A percentile compares a stretch with the other conserved stretches of the same genome.
Conservation (phyloP, 768 basidiomycete species). For the Mycena polygramma region DNA sequence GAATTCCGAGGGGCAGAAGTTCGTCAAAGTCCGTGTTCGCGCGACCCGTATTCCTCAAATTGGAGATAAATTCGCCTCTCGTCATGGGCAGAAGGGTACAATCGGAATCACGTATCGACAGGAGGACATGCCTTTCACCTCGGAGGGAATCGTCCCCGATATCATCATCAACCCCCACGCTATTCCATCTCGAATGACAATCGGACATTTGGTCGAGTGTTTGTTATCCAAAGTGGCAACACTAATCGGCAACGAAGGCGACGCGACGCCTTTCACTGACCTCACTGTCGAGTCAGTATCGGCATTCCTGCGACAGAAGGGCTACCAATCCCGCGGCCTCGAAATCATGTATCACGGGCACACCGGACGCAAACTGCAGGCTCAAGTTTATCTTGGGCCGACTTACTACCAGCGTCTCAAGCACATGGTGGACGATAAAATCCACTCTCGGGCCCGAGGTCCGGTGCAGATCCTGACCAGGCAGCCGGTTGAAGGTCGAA, state of each 20-base stretch:
- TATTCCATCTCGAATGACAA: slow-evolving; percentile 99
- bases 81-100: slow-evolving; percentile 99
- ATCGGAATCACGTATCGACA: slow-evolving; percentile 99
- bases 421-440: slow-evolving; percentile 99
- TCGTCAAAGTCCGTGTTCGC: slow-evolving; percentile 97
- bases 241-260: slow-evolving; percentile 95
- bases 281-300: slow-evolving; percentile 99
- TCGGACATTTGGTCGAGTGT: slow-evolving; percentile 99
- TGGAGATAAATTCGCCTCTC: slow-evolving; percentile 99
- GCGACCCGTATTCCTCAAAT: slow-evolving; percentile 98
- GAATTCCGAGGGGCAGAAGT: slow-evolving; percentile 95
- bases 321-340: slow-evolving; percentile 96
- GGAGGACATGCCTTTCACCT: slow-evolving; percentile 99
- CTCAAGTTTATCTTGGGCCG: slow-evolving; percentile 97
- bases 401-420: slow-evolving; percentile 99
- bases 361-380: slow-evolving; percentile 97
- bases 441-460: slow-evolving; percentile 96
- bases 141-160: slow-evolving; percentile 96
- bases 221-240: slow-evolving; percentile 96
- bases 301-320: slow-evolving; percentile 85
- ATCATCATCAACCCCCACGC: slow-evolving; percentile 99
- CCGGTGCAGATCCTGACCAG: slow-evolving; percentile 98
- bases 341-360: slow-evolving; percentile 99
- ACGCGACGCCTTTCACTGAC: slow-evolving; percentile 98
- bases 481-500: slow-evolving; percentile 98